Evolutionary conservation across 768 basidiomycete species (phyloP), one percentile per base, ranked within the genome.

Genomic region (Pleurotus tuoliensis): DNA sequence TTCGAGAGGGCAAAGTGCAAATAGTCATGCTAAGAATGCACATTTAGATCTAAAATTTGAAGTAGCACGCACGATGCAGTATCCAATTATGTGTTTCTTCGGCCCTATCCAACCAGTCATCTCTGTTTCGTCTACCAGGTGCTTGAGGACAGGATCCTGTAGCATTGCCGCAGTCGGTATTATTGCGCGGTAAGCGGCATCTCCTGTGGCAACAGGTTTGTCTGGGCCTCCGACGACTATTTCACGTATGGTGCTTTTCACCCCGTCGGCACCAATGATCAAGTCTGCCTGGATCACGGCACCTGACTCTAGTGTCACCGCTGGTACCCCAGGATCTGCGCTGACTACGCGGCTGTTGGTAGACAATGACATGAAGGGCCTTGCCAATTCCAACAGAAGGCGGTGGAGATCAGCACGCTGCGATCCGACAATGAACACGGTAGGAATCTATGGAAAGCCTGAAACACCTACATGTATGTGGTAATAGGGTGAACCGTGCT

Each of bases 51-150:
- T 5, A 4, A 24, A 25, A 30, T n/a, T 47, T 38, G 37, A 22
- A 25, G 22, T 59, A 27, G 15, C 15, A 65, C 72, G 25, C 58
- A 73, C 74, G n/a, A 74, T 63, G 50, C 67, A 70, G 56, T 75
- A 75, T 7, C 68, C 73, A 20, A 74, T 68, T 24, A 74, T 63
- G 56, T 76, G 73, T 48, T 67, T 64, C 1, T 69, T 55, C 0
- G 84, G 82, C 1, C 79, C 84, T 73, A 86, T 79, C 86, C 86
- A 87, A 0, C 72, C 75, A 0, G 78, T 80, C 73, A 82, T 78
- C 55, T 82, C 78, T 0, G 78, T 22, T 45, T 64, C 66, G 12
- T 87, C 82, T 0, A 85, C 73, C 11, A 88, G 69, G 1, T 64
- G 56, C 56, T 67, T 72, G 24, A 88, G 71, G 5, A 82, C 81